Conservation (phyloP, 1,139 yeast species). For the Blastobotrys aristatus region DNA sequence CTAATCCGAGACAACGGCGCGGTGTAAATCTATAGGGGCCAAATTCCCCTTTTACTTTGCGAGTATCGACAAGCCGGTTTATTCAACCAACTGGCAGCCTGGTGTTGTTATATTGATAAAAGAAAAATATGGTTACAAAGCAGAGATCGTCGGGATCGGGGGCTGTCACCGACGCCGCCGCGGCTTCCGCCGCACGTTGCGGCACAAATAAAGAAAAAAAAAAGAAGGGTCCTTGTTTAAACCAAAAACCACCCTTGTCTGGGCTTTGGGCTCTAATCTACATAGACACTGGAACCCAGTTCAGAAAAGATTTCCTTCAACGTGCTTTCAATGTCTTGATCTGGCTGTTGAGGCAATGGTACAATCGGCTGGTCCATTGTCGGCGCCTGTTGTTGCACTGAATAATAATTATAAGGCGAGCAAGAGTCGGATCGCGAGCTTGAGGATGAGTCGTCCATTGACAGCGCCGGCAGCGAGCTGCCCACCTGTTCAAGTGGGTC, state of each 20-base stretch:
- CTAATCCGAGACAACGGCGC: too few species aligned
- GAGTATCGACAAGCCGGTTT: too few species aligned
- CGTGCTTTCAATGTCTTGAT: constrained; percentile 3
- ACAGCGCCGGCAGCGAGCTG: neutral
- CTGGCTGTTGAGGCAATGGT: neutral
- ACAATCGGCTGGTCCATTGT: neutral
- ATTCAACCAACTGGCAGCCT: too few species aligned
- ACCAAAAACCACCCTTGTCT: neutral
- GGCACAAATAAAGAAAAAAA: constrained; percentile 4
- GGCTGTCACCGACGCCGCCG: too few species aligned
- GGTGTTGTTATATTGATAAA: too few species aligned
- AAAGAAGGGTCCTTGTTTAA: neutral
- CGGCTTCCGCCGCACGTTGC: neutral
- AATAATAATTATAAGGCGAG: neutral
- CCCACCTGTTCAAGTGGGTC: neutral
- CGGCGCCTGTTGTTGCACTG: neutral
- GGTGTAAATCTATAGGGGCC: too few species aligned
- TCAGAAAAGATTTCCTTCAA: constrained; percentile 10
- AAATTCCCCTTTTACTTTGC: too few species aligned
- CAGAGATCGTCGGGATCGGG: too few species aligned
- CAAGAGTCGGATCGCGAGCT: neutral
- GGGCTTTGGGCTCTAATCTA: too few species aligned
- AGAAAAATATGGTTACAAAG: too few species aligned
- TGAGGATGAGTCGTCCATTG: neutral
- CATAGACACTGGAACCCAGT: constrained; percentile 7